Percentiles rank a stretch among this genome's conserved stretches.
Evolutionary conservation across 2,329 filamentous ascomycete genomes (phyloP).

Genomic region (Truncatella angustata): DNA sequence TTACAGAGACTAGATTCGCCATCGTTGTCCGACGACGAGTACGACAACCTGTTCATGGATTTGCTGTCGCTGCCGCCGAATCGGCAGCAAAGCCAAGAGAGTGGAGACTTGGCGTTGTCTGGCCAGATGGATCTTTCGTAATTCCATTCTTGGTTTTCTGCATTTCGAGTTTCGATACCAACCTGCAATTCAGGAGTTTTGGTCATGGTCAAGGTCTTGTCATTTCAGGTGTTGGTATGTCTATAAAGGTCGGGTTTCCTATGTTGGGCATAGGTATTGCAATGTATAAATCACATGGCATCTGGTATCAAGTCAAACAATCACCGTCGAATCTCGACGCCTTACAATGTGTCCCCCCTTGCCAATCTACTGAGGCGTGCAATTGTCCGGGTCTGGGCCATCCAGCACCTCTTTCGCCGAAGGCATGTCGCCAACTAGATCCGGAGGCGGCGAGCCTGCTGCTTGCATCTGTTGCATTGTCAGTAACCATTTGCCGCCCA

Average conservation of each 20-base stretch:
- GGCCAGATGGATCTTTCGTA: slow-evolving; percentile 49
- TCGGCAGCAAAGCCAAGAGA: slow-evolving; percentile 15
- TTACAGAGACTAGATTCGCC: slow-evolving; percentile 30
- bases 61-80: slow-evolving; percentile 47
- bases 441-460: slow-evolving; percentile 82
- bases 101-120: slow-evolving; percentile 25
- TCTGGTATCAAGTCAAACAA: slow-evolving; percentile 9
- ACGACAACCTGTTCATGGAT: slow-evolving; percentile 65
- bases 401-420: slow-evolving; percentile 72
- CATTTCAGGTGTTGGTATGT: slow-evolving; percentile 19
- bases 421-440: slow-evolving; percentile 87
- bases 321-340: not conserved
- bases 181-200: slow-evolving; percentile 9
- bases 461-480: slow-evolving; percentile 84
- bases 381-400: slow-evolving; percentile 56
- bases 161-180: slow-evolving; percentile 6
- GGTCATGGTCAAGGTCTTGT: slow-evolving; percentile 17
- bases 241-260: slow-evolving; percentile 9
- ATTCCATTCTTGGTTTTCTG: not conserved
- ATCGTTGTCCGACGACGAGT: slow-evolving; percentile 53
- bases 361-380: slow-evolving; percentile 55
- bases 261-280: slow-evolving; percentile 9
- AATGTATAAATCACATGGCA: slow-evolving; percentile 19
- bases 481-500: too few relatives aligned
- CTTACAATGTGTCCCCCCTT: too few relatives aligned